Evolutionary conservation across 768 basidiomycete genomes (phyloP).

Genomic region (Russula sp.): DNA sequence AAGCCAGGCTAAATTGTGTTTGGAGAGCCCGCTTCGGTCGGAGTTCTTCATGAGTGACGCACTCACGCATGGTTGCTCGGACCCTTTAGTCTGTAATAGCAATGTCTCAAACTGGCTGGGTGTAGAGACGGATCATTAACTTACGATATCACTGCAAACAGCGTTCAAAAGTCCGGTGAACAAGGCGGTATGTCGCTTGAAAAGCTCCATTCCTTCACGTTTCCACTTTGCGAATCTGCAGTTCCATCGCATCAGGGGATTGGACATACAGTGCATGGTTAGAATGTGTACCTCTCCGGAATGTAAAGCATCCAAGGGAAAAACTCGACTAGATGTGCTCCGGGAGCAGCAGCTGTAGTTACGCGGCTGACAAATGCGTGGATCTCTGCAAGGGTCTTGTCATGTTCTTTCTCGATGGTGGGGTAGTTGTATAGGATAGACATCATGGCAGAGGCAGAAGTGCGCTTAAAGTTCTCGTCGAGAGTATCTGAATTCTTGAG

Average conservation of each 20-base stretch:
- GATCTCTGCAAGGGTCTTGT: not conserved
- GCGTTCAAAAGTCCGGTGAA: conserved; percentile 2
- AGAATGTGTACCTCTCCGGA: not conserved
- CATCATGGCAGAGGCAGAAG: conserved; percentile 1
- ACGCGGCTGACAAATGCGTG: not conserved
- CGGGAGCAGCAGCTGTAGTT: conserved; percentile 11
- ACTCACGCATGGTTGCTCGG: conserved; percentile 2
- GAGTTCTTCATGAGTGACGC: conserved; percentile 5
- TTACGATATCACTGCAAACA: not conserved
- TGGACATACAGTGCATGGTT: too few relatives aligned
- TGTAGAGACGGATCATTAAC: not conserved
- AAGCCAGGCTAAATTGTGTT: conserved; percentile 15
- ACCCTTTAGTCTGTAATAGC: not conserved
- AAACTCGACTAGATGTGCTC: conserved; percentile 21
- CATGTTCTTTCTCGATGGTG: conserved; percentile 5
- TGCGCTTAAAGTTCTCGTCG: not conserved
- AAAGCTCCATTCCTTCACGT: not conserved
- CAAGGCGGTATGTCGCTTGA: not conserved
- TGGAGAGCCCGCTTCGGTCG: conserved; percentile 6
- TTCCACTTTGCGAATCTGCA: conserved; percentile 10
- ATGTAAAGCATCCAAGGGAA: conserved; percentile 19
- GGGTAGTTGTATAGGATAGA: conserved; percentile 7
- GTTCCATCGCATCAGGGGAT: not conserved
- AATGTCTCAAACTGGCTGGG: not conserved
- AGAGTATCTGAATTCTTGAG: not conserved